A percentile compares a stretch with the other conserved stretches of the same genome.
These are phyloP conservation scores for Alternaria longipes DNA, from an alignment of 2,329 filamentous ascomycete species.

Conservation along the genomic window DNA sequence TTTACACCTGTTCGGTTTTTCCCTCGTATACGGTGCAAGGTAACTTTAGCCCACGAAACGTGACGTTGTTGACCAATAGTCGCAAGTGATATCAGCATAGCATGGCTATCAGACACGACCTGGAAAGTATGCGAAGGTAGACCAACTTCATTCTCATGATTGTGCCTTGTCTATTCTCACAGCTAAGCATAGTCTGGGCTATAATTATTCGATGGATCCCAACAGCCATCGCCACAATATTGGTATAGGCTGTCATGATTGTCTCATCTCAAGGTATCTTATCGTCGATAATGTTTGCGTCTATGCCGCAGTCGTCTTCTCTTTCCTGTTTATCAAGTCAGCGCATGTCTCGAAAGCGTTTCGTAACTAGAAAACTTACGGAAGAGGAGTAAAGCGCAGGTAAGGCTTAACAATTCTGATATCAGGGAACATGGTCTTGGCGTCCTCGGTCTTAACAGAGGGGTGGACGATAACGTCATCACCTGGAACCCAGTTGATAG, in stretches of 20 bases:
- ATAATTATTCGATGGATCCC: neutral
- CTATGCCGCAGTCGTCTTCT: conserved; percentile 61
- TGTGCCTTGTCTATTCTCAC: neutral
- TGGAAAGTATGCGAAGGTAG: neutral
- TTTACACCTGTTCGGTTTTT: neutral
- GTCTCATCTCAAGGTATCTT: neutral
- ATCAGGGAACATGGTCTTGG: conserved; percentile 67
- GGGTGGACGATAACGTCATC: conserved; percentile 58
- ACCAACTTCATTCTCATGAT: neutral
- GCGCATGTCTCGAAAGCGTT: neutral
- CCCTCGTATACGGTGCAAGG: neutral
- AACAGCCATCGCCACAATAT: neutral
- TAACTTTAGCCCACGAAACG: neutral
- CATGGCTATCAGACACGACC: neutral
- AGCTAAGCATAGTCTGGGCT: neutral
- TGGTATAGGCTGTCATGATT: neutral
- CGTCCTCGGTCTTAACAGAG: conserved; percentile 65
- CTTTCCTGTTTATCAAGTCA: conserved; percentile 49
- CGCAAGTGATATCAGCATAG: neutral
- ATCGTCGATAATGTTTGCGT: neutral
- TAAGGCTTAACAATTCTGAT: conserved; percentile 71
- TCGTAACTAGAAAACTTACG: conserved; percentile 28
- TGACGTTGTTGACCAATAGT: no score
- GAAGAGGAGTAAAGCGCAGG: conserved; percentile 66
- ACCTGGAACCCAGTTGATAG: conserved; percentile 61